Percentiles rank a stretch among this genome's conserved stretches.
These are phyloP conservation scores for Calonectria multiphialidica DNA, from an alignment of 2,329 filamentous ascomycete genomes.

Conservation along the genomic window DNA sequence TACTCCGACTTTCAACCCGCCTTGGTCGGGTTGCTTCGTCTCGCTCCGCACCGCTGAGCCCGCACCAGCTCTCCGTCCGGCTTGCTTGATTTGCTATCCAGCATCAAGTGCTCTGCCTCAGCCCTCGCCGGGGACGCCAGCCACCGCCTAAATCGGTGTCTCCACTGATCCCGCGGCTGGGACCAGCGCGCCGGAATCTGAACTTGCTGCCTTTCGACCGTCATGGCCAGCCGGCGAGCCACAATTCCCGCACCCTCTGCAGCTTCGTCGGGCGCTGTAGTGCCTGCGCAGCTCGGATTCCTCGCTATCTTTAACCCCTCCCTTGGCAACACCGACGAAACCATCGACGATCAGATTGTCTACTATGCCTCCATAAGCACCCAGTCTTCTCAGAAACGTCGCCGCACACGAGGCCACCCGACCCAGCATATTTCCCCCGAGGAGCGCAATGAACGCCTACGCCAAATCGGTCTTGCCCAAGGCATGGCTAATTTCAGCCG, in stretches of 20 bases:
- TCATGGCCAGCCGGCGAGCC: conserved; percentile 35
- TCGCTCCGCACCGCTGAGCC: not conserved
- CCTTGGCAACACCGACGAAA: conserved; percentile 70
- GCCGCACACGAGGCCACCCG: conserved; percentile 56
- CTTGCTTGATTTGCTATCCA: not conserved
- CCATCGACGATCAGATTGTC: conserved; percentile 84
- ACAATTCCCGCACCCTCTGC: conserved; percentile 23
- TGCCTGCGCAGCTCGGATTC: conserved; percentile 88
- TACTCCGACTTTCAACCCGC: conserved; percentile 1
- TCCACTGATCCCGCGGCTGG: not conserved
- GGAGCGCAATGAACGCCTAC: conserved; percentile 85
- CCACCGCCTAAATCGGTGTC: not conserved
- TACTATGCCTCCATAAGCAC: conserved; percentile 83
- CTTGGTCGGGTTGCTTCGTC: not conserved
- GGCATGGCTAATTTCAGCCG: conserved; percentile 95
- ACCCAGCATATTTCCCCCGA: conserved; percentile 65
- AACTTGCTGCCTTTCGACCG: not conserved
- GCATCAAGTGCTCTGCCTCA: not conserved
- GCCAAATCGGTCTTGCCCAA: conserved; percentile 95
- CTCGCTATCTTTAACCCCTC: conserved; percentile 96
- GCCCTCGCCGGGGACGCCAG: not conserved
- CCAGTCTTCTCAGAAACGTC: conserved; percentile 54
- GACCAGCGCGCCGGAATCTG: not conserved
- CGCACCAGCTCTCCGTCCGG: not conserved
- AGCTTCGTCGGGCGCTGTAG: conserved; percentile 39